These are phyloP conservation scores for Linanthus parryae DNA, from an alignment of 148 eudicot species.

Conservation along the genomic window DNA sequence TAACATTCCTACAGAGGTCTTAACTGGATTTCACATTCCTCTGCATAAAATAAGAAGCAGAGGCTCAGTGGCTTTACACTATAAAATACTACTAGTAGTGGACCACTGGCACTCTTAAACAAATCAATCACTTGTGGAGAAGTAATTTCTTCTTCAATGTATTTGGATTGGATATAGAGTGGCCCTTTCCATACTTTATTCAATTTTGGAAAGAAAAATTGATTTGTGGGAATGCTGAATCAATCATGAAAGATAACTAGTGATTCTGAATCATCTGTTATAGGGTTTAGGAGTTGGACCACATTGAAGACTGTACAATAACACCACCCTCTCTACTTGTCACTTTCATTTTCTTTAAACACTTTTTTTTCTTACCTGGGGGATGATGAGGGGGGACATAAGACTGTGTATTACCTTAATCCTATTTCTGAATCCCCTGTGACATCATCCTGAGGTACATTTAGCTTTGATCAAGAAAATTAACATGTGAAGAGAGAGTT, in stretches of 20 bases:
- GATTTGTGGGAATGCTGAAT: constrained; percentile 34
- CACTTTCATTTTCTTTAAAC: background rate
- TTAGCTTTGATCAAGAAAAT: background rate
- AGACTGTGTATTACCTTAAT: too few relatives aligned
- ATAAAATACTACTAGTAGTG: too few relatives aligned
- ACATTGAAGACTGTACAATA: constrained; percentile 37
- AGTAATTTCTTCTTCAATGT: too few relatives aligned
- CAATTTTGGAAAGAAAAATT: too few relatives aligned
- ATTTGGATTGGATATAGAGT: too few relatives aligned
- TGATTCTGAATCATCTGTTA: constrained; percentile 24
- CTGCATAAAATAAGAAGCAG: constrained; percentile 1
- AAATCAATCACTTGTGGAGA: too few relatives aligned
- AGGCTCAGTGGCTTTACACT: background rate
- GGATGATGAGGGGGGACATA: too few relatives aligned
- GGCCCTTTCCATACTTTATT: constrained; percentile 1
- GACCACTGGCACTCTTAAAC: too few relatives aligned
- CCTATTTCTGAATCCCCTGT: background rate
- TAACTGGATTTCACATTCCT: constrained; percentile 10
- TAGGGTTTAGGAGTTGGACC: constrained; percentile 37
- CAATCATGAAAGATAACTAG: constrained; percentile 28
- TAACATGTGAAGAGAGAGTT: background rate
- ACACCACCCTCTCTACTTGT: too few relatives aligned
- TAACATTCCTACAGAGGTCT: background rate
- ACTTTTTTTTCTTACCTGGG: too few relatives aligned
- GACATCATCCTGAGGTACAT: background rate